phyloP scores from a whole-genome alignment of 768 basidiomycete species.

The Leccinum truebloodii region DNA sequence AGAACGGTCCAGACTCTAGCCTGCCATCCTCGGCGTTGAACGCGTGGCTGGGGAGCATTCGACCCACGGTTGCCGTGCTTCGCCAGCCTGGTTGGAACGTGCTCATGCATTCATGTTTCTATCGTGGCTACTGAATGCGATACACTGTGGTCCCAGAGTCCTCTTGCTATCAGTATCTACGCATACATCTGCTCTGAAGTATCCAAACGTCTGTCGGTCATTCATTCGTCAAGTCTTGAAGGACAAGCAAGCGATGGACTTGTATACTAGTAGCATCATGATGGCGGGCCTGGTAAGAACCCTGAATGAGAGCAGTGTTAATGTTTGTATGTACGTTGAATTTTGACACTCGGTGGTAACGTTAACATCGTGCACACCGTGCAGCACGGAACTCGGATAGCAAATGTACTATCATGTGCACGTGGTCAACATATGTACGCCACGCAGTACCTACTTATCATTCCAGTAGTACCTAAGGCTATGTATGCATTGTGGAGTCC shows the following conservation, averaged over 20 bases:
- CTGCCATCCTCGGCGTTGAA: slow-evolving; percentile 24
- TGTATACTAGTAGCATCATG: neutral
- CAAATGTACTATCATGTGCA: neutral
- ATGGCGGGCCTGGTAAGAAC: neutral
- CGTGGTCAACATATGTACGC: neutral
- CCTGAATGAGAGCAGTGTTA: neutral
- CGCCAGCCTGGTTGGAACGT: slow-evolving; percentile 16
- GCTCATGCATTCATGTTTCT: slow-evolving; percentile 6
- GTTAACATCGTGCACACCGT: slow-evolving; percentile 9
- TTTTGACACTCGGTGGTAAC: neutral
- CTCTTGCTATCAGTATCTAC: neutral
- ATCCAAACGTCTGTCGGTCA: neutral
- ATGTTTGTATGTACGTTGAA: slow-evolving; percentile 14
- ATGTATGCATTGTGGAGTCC: neutral
- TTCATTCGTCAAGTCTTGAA: neutral
- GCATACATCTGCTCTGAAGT: too few relatives aligned
- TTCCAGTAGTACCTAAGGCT: neutral
- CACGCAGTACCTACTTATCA: neutral
- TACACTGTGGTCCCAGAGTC: neutral
- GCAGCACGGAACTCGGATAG: neutral
- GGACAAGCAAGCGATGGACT: neutral
- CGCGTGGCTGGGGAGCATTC: slow-evolving; percentile 7
- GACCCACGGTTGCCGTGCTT: slow-evolving; percentile 19
- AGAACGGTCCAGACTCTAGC: slow-evolving; percentile 4
- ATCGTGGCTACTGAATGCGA: slow-evolving; percentile 4